These are phyloP conservation scores for Fusarium pilosicola DNA, from an alignment of 2,329 filamentous ascomycete species.

Conservation along the genomic window DNA sequence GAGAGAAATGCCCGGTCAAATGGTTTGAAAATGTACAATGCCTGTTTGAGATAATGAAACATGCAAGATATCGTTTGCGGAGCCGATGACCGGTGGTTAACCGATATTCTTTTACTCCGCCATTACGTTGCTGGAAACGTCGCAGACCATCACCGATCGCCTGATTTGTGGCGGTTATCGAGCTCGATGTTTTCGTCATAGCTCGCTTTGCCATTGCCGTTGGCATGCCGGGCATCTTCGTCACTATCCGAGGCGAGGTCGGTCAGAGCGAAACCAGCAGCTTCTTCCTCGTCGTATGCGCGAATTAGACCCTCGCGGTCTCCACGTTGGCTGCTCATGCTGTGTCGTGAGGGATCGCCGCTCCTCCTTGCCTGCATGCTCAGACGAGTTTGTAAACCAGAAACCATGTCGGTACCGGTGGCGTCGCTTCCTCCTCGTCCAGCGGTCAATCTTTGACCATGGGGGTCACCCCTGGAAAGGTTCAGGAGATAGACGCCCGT, in stretches of 20 bases:
- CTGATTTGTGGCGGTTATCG: slow-evolving; percentile 59
- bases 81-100: slow-evolving; percentile 1
- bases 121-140: slow-evolving; percentile 32
- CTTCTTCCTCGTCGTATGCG: slow-evolving; percentile 87
- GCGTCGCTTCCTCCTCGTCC: slow-evolving; percentile 74
- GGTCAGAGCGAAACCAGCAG: slow-evolving; percentile 76
- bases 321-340: slow-evolving; percentile 70
- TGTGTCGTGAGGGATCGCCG: slow-evolving; percentile 70
- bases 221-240: slow-evolving; percentile 60
- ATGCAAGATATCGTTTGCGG: slow-evolving; percentile 29
- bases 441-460: slow-evolving; percentile 75
- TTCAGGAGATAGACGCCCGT: slow-evolving; percentile 95
- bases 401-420: slow-evolving; percentile 90
- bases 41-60: slow-evolving; percentile 35
- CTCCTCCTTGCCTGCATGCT: slow-evolving; percentile 93
- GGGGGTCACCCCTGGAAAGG: slow-evolving; percentile 90
- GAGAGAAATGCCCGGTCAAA: slow-evolving; percentile 36
- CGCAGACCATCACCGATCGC: slow-evolving; percentile 44
- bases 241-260: slow-evolving; percentile 84
- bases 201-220: slow-evolving; percentile 55
- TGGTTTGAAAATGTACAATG: slow-evolving; percentile 44
- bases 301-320: slow-evolving; percentile 87
- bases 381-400: slow-evolving; percentile 86
- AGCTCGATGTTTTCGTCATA: slow-evolving; percentile 60
- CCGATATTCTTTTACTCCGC: slow-evolving; percentile 13